Conservation (phyloP, 78 protist species). For the Paratrimastix pyriformis region DNA sequence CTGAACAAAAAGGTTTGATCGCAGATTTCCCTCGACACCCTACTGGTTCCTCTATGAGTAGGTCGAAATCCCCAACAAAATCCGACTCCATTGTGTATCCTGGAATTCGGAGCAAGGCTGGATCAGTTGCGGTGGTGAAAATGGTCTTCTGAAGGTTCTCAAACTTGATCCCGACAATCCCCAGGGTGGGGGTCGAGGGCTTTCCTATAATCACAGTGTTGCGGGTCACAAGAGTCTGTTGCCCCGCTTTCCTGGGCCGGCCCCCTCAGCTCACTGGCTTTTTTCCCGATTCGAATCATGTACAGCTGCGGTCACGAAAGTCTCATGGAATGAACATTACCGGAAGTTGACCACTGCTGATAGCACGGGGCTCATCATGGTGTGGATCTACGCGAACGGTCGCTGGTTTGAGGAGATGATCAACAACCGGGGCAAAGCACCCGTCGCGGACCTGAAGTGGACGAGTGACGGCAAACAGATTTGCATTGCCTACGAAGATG, state of each 20-base stretch:
- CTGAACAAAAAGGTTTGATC: no score
- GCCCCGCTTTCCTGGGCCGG: background rate
- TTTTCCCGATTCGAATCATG: background rate
- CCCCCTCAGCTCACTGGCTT: background rate
- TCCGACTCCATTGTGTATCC: conserved; percentile 26
- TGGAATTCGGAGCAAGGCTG: conserved; percentile 66
- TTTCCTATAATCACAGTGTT: conserved; percentile 59
- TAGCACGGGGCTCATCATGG: conserved; percentile 56
- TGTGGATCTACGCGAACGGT: conserved; percentile 60
- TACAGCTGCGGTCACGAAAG: conserved; percentile 5
- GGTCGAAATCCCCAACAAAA: conserved; percentile 66
- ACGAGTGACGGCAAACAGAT: conserved; percentile 54
- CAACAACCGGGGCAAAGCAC: conserved; percentile 55
- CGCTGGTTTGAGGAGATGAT: conserved; percentile 77
- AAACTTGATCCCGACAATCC: conserved; percentile 11
- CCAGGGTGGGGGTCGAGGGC: conserved; percentile 18
- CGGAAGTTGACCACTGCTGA: conserved; percentile 61
- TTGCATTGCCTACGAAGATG: conserved; percentile 69
- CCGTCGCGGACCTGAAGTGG: conserved; percentile 60
- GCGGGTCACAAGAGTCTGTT: conserved; percentile 49
- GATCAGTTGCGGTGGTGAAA: conserved; percentile 72
- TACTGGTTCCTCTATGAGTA: no score
- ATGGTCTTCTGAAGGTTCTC: conserved; percentile 56
- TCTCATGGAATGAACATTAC: conserved; percentile 56
- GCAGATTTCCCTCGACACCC: no score